phyloP scores from a whole-genome alignment of 2,329 filamentous ascomycete genomes.

The Mycosphaerella sp. region DNA sequence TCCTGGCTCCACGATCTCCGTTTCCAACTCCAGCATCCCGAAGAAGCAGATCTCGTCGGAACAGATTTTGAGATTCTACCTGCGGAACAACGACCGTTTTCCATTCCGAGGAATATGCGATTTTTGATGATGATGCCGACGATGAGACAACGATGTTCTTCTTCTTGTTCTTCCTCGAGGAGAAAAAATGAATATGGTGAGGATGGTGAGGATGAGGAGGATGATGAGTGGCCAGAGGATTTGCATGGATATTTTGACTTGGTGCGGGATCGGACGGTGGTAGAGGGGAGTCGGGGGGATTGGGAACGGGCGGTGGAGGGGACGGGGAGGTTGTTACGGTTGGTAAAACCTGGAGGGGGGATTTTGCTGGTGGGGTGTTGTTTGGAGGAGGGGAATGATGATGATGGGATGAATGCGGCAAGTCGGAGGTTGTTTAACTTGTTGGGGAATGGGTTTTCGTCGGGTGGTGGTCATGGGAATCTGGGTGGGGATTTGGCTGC shows the following conservation, averaged over 20 bases:
- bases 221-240: slow-evolving; percentile 7
- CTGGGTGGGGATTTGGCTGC: slow-evolving; percentile 9
- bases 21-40: slow-evolving; percentile 3
- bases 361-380: slow-evolving; percentile 5
- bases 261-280: slow-evolving; percentile 1
- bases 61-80: slow-evolving; percentile 3
- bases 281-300: neutral
- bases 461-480: slow-evolving; percentile 6
- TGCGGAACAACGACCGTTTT: slow-evolving; percentile 6
- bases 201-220: neutral
- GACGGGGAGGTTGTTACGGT: slow-evolving; percentile 1
- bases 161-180: too few species aligned
- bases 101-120: slow-evolving; percentile 10
- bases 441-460: slow-evolving; percentile 8
- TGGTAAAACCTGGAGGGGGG: slow-evolving; percentile 6
- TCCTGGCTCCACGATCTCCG: slow-evolving; percentile 12
- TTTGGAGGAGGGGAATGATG: neutral
- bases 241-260: slow-evolving; percentile 12
- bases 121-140: neutral
- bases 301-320: slow-evolving; percentile 9
- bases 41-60: slow-evolving; percentile 9
- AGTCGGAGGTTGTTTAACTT: slow-evolving; percentile 7
- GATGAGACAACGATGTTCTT: too few species aligned
- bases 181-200: too few species aligned
- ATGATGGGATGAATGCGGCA: neutral